A percentile compares a stretch with the other conserved stretches of the same genome.
Evolutionary conservation across 768 basidiomycete species (phyloP).

Genomic region (Psilocybe azurescens): DNA sequence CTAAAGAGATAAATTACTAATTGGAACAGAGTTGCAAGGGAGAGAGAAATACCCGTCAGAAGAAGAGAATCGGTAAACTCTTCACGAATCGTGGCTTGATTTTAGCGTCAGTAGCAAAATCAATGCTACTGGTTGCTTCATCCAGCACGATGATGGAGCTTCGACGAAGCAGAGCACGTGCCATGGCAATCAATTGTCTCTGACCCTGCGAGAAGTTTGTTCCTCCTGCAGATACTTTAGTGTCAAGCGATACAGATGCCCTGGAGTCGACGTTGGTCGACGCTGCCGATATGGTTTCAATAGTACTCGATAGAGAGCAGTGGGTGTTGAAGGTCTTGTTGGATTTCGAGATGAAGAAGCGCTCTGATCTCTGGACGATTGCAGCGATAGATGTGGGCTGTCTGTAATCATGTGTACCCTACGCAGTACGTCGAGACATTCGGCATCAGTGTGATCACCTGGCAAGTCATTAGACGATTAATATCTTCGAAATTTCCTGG

Average conservation of each 20-base stretch:
- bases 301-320: constrained; percentile 21
- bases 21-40: constrained; percentile 27
- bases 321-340: constrained; percentile 52
- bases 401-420: constrained; percentile 80
- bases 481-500: not conserved
- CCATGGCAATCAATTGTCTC: constrained; percentile 87
- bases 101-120: constrained; percentile 88
- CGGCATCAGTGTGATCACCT: constrained; percentile 81
- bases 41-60: constrained; percentile 60
- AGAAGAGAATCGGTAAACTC: constrained; percentile 81
- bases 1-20: no score
- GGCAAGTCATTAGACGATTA: not conserved
- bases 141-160: constrained; percentile 81
- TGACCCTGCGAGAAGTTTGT: constrained; percentile 96
- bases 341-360: constrained; percentile 51
- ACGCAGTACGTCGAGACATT: constrained; percentile 80
- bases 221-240: constrained; percentile 83
- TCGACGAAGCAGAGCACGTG: constrained; percentile 74
- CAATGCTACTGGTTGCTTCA: constrained; percentile 87
- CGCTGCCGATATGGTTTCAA: constrained; percentile 46
- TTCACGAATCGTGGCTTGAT: constrained; percentile 85
- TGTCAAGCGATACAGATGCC: constrained; percentile 69
- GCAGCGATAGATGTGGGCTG: constrained; percentile 53
- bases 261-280: constrained; percentile 63
- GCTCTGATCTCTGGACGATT: constrained; percentile 38